Conservation (phyloP, 148 eudicot genomes). For the Rhododendron henanense region DNA sequence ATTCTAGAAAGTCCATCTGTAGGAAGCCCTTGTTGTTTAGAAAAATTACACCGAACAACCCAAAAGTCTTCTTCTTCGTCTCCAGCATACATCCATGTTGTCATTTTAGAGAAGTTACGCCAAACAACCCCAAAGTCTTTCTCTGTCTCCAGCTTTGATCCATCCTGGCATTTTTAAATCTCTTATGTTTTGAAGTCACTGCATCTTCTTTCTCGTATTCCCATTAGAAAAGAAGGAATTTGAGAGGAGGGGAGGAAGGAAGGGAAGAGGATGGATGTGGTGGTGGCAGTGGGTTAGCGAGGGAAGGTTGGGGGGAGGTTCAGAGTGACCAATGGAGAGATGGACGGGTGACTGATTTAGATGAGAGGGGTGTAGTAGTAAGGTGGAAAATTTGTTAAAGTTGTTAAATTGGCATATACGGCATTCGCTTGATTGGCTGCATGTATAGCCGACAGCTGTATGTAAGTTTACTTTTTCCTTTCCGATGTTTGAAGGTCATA, state of each 20-base stretch:
- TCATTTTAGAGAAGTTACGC: not conserved
- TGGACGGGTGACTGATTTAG: not conserved
- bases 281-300: not conserved
- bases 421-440: not conserved
- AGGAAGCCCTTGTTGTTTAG: not conserved
- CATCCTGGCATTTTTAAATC: not conserved
- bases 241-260: not conserved
- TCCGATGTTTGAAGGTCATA: not conserved
- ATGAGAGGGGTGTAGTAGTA: not conserved
- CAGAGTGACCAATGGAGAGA: not conserved
- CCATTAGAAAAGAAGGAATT: not conserved
- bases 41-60: not conserved
- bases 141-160: not conserved
- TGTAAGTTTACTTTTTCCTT: not conserved
- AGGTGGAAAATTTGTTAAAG: not conserved
- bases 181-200: not conserved
- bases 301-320: not conserved
- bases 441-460: not conserved
- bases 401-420: not conserved
- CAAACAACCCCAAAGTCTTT: not conserved
- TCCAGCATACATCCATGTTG: not conserved
- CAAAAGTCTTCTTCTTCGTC: not conserved
- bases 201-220: not conserved
- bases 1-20: not conserved
- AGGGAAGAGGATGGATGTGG: not conserved